phyloP scores from a whole-genome alignment of 2,329 filamentous ascomycete genomes.

The Botrytis tulipae region DNA sequence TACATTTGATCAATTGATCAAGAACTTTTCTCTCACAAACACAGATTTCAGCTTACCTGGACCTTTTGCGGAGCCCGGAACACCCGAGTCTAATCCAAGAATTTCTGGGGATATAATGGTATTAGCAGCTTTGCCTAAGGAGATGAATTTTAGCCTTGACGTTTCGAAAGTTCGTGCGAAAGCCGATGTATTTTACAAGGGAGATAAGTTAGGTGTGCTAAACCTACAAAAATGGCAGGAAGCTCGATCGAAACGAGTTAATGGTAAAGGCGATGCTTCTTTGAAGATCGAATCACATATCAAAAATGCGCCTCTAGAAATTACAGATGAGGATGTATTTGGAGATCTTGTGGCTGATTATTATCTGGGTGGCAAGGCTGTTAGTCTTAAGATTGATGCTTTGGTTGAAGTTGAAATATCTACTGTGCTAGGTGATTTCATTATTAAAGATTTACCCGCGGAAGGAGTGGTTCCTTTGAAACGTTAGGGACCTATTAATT shows the following conservation, averaged over 20 bases:
- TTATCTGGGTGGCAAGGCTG: slow-evolving; percentile 66
- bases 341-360: slow-evolving; percentile 77
- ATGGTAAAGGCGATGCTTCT: slow-evolving; percentile 55
- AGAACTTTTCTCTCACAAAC: slow-evolving; percentile 81
- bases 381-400: slow-evolving; percentile 74
- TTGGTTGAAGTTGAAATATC: slow-evolving; percentile 78
- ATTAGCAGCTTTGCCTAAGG: slow-evolving; percentile 72
- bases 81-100: slow-evolving; percentile 69
- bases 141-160: slow-evolving; percentile 82
- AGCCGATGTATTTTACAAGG: slow-evolving; percentile 77
- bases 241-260: slow-evolving; percentile 73
- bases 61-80: slow-evolving; percentile 71
- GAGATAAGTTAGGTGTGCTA: slow-evolving; percentile 75
- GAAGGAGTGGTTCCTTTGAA: slow-evolving; percentile 87
- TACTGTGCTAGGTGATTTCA: slow-evolving; percentile 77
- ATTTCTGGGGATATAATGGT: slow-evolving; percentile 83
- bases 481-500: slow-evolving; percentile 71
- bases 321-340: slow-evolving; percentile 78
- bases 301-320: slow-evolving; percentile 74
- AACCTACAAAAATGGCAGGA: slow-evolving; percentile 79
- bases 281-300: slow-evolving; percentile 76
- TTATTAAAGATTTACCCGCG: slow-evolving; percentile 79
- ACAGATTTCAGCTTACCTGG: slow-evolving; percentile 85
- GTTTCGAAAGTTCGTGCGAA: slow-evolving; percentile 74
- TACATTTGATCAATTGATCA: slow-evolving; percentile 77